Base-by-base conservation (phyloP, 495 filamentous ascomycete genomes). In the Trichoderma reesei region DNA sequence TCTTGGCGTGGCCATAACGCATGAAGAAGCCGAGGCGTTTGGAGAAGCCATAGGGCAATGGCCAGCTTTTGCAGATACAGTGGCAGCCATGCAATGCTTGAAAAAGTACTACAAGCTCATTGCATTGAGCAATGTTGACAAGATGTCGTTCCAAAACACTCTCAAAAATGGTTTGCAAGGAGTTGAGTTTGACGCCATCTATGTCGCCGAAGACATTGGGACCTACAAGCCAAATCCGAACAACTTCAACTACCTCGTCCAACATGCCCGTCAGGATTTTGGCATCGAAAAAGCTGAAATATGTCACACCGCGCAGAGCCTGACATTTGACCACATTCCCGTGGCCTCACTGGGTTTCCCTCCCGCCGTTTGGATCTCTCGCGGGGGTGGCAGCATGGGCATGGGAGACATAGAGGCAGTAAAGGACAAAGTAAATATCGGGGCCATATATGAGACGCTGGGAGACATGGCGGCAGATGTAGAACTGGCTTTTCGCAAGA, bases 191-290 rank as follows among this genome's bases (percentile, higher is more conserved):
- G 88, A 91, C 67, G 80, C 80, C 11, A 78, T 90, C 33, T 85
- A 86, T 71, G 91, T 89, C n/a, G 90, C 90, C 9, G 79, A 92
- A 75, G 82, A 87, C 59, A 83, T 92, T 41, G 88, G 90, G 7
- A 78, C 75, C 9, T 94, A 93, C 72, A 94, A 93, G 76, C 90
- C 90, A 0, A 76, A 80, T 63, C 69, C 75, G 37, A 64, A 66
- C 39, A 92, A 91, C 67, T 96, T 93, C 67, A 72, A 79, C 61
- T 89, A 88, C 64, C 71, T 91, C 72, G 74, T 90, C 33, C 59
- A 64, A 10, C 75, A 80, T 9, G 79, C 83, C 16, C 72, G 81
- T 68, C 65, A 67, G 14, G 79, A 82, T 9, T 82, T 90, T 66
- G 85, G 81, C 0, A 68, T 76, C n/a, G 74, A 78, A 18, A 76